Conservation (phyloP, 306 rosid species). For the Lathyrus aphaca region DNA sequence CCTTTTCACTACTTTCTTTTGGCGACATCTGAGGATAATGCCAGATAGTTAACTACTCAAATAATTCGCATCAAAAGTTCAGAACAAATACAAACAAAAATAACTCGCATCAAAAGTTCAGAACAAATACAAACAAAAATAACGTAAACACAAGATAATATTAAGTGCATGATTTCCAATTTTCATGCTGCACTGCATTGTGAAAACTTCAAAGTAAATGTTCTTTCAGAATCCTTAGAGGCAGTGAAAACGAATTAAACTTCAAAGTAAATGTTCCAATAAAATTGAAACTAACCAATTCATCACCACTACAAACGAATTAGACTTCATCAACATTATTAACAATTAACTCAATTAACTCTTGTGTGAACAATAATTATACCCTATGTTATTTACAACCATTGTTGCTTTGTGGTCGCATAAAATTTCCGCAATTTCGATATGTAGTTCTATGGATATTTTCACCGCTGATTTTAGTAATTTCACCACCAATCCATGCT, state of each 20-base stretch:
- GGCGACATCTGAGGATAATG: slow-evolving; percentile 65
- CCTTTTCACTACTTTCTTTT: slow-evolving; percentile 69
- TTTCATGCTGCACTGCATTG: slow-evolving; percentile 16
- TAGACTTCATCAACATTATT: no score
- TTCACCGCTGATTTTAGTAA: no score
- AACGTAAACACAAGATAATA: no score
- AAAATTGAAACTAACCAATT: no score
- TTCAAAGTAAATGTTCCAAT: no score
- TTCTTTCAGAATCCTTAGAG: slow-evolving; percentile 69
- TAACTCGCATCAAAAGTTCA: slow-evolving; percentile 37
- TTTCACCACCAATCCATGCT: no score
- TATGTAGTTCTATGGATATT: no score
- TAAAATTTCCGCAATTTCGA: no score
- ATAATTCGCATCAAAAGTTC: slow-evolving; percentile 33
- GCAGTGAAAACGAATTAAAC: slow-evolving; percentile 16
- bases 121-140: slow-evolving; percentile 27
- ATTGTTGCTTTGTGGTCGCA: slow-evolving; percentile 44
- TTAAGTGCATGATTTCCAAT: slow-evolving; percentile 24
- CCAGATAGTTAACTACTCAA: slow-evolving; percentile 45
- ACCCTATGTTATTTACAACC: no score
- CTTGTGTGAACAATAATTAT: no score
- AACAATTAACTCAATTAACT: no score
- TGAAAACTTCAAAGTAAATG: slow-evolving; percentile 19
- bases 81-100: not conserved
- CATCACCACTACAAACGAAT: no score